Conservation (phyloP, 768 basidiomycete genomes). For the Xerocomus brunneocitrinus region DNA sequence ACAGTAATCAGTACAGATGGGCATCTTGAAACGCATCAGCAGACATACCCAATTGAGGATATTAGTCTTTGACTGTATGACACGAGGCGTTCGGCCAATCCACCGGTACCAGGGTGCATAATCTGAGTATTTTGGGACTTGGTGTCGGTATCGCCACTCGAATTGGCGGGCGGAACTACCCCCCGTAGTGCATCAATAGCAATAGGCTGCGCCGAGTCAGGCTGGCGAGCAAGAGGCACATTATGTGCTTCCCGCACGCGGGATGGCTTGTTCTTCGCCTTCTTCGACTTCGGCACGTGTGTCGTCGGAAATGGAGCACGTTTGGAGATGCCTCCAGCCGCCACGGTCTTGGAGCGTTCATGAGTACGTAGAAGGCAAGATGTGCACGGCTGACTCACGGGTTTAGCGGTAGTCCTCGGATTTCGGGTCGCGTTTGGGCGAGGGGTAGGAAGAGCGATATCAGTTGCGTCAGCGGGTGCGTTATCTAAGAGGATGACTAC, state of each 20-base stretch:
- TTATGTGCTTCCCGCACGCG: conserved; percentile 11
- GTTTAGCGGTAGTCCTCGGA: conserved; percentile 23
- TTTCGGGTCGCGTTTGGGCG: conserved; percentile 18
- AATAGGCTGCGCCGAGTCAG: conserved; percentile 11
- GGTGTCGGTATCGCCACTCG: conserved; percentile 28
- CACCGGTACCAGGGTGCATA: conserved; percentile 22
- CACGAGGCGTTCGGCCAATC: conserved; percentile 46
- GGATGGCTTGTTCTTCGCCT: conserved; percentile 14
- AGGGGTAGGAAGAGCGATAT: not conserved
- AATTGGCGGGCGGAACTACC: conserved; percentile 17
- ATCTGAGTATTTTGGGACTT: conserved; percentile 17
- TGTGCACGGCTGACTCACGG: conserved; percentile 20
- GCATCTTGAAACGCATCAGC: conserved; percentile 16
- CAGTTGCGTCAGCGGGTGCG: not conserved
- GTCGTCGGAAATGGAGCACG: conserved; percentile 6
- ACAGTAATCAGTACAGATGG: conserved; percentile 26
- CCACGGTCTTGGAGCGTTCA: conserved; percentile 16
- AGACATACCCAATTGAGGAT: conserved; percentile 42
- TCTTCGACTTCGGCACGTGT: conserved; percentile 19
- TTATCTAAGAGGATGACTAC: conserved; percentile 1
- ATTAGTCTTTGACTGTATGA: conserved; percentile 46
- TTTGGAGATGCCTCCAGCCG: conserved; percentile 18
- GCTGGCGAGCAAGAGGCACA: conserved; percentile 4
- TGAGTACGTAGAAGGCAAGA: conserved; percentile 14
- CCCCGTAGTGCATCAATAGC: conserved; percentile 10